Percentiles rank a stretch among this genome's conserved stretches.
phyloP scores from a whole-genome alignment of 768 basidiomycete species.

The Hysterangium stoloniferum region DNA sequence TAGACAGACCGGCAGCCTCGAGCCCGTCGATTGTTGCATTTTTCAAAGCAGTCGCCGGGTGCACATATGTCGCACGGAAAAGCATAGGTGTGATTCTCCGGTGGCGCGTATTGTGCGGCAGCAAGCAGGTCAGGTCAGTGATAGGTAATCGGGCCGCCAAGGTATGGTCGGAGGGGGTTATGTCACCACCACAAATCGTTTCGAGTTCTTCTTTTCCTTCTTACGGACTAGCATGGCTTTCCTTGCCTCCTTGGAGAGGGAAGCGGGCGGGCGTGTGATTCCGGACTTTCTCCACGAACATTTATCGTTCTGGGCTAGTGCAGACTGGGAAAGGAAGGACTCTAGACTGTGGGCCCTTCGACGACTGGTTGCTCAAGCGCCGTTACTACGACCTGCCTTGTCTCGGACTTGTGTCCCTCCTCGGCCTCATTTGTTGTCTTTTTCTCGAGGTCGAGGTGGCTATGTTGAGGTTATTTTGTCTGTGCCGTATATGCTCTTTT shows the following conservation, averaged over 20 bases:
- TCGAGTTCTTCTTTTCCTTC: constrained; percentile 5
- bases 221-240: neutral
- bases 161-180: neutral
- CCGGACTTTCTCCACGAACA: constrained; percentile 12
- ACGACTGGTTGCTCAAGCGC: constrained; percentile 1
- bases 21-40: constrained; percentile 1
- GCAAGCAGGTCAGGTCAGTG: constrained; percentile 9
- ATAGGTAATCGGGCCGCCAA: constrained; percentile 8
- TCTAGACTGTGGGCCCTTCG: constrained; percentile 10
- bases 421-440: constrained; percentile 18
- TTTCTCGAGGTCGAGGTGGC: constrained; percentile 29
- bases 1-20: neutral
- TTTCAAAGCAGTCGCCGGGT: neutral
- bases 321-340: constrained; percentile 5
- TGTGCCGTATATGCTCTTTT: constrained; percentile 22
- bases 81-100: constrained; percentile 1
- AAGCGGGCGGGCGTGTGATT: neutral
- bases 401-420: constrained; percentile 35
- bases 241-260: neutral
- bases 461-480: constrained; percentile 27
- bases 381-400: constrained; percentile 2
- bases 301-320: constrained; percentile 7
- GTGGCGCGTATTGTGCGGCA: constrained; percentile 2
- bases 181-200: neutral
- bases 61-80: neutral